These are phyloP conservation scores for Mycena epipterygia DNA, from an alignment of 768 basidiomycete species.

Conservation along the genomic window DNA sequence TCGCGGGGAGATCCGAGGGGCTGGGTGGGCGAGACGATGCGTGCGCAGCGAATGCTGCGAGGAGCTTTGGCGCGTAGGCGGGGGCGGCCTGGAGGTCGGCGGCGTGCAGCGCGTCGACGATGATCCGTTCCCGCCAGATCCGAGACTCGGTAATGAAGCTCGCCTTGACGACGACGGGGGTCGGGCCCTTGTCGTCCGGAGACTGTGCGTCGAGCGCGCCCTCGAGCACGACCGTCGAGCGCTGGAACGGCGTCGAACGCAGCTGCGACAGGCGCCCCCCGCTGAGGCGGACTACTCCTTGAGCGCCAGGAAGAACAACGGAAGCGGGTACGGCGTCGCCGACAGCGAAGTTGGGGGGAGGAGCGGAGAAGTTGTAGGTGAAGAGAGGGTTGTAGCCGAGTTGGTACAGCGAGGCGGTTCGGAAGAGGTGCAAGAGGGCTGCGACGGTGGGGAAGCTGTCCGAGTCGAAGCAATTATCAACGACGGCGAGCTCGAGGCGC, in stretches of 20 bases:
- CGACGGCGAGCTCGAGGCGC: neutral
- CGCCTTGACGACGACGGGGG: no score
- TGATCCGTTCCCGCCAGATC: no score
- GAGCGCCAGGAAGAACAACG: conserved; percentile 16
- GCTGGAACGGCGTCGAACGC: no score
- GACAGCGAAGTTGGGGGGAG: conserved; percentile 8
- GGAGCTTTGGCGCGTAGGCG: no score
- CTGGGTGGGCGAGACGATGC: no score
- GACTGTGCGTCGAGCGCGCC: conserved; percentile 11
- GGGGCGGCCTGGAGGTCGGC: no score
- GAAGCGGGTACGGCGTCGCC: conserved; percentile 22
- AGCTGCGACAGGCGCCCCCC: conserved; percentile 22
- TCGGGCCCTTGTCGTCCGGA: no score
- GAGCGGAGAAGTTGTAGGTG: neutral
- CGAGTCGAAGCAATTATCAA: conserved; percentile 8
- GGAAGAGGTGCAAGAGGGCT: conserved; percentile 15
- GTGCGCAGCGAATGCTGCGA: no score
- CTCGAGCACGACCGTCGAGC: no score
- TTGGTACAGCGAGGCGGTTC: conserved; percentile 15
- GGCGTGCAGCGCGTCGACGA: no score
- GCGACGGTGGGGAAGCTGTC: conserved; percentile 2
- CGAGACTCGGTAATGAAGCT: no score
- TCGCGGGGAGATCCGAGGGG: no score
- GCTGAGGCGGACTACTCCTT: conserved; percentile 15
- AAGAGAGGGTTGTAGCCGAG: conserved; percentile 18